phyloP scores from a whole-genome alignment of 108 stramenopile genomes.

The Cyclotella kingstonii region DNA sequence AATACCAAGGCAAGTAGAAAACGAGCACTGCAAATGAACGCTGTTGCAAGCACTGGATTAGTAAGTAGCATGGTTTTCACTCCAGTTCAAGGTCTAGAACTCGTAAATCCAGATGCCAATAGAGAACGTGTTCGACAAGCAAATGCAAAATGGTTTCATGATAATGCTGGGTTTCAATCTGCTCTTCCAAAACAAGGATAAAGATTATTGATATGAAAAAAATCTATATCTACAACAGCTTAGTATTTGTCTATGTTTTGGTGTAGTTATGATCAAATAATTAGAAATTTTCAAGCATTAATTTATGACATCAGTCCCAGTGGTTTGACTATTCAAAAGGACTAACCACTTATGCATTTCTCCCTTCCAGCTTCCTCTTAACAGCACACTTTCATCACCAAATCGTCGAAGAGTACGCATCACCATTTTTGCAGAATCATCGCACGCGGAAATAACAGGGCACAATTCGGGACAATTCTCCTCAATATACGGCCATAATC shows the following conservation, averaged over 20 bases:
- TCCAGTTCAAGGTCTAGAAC: conserved; percentile 82
- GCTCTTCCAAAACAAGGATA: conserved; percentile 60
- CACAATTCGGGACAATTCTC: conserved; percentile 11
- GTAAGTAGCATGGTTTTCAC: conserved; percentile 86
- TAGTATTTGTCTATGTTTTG: too few relatives aligned
- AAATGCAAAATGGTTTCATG: conserved; percentile 88
- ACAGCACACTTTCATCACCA: conserved; percentile 30
- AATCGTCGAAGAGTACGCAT: conserved; percentile 13
- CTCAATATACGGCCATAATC: conserved; percentile 14
- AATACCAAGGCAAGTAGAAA: conserved; percentile 80
- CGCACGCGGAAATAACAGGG: conserved; percentile 26
- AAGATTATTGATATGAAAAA: too few relatives aligned
- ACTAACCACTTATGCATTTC: conserved; percentile 41
- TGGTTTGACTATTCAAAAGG: conserved; percentile 16
- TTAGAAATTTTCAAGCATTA: too few relatives aligned
- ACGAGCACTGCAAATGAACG: conserved; percentile 51
- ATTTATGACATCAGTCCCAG: too few relatives aligned
- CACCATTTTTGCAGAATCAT: conserved; percentile 37
- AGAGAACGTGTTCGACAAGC: conserved; percentile 67
- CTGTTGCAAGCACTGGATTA: conserved; percentile 70
- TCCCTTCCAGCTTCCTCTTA: conserved; percentile 29
- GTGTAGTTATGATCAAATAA: too few relatives aligned
- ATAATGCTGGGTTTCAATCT: conserved; percentile 82
- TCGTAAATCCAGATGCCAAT: conserved; percentile 87
- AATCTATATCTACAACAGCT: too few relatives aligned